Conservation (phyloP, 495 filamentous ascomycete species). For the Aspergillus biplanus region DNA sequence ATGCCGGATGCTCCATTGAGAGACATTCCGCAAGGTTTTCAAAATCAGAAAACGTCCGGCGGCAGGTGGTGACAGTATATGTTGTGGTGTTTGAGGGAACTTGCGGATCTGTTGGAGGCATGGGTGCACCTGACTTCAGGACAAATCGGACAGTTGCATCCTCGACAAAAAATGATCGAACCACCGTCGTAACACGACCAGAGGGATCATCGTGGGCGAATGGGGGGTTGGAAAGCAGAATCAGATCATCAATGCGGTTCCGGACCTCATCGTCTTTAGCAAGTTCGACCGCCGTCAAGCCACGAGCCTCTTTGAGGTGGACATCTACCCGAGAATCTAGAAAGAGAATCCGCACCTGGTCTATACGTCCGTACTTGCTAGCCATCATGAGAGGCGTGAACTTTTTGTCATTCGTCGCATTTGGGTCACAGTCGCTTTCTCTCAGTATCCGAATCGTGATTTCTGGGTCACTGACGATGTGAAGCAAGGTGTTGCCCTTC, state of each 20-base stretch:
- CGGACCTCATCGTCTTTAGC: conserved; percentile 98
- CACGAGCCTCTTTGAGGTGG: conserved; percentile 80
- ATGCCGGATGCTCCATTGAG: conserved; percentile 90
- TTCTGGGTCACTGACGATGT: conserved; percentile 86
- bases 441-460: conserved; percentile 75
- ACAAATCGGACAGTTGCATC: conserved; percentile 93
- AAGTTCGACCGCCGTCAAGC: conserved; percentile 92
- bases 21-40: conserved; percentile 87
- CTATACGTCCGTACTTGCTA: conserved; percentile 96
- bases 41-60: conserved; percentile 88
- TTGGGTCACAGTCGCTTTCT: conserved; percentile 88
- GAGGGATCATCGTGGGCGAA: conserved; percentile 58
- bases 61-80: conserved; percentile 91
- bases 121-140: conserved; percentile 81
- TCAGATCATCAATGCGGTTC: conserved; percentile 92
- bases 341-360: conserved; percentile 88
- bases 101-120: conserved; percentile 34
- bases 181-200: conserved; percentile 86
- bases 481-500: conserved; percentile 92
- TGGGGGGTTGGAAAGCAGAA: conserved; percentile 71
- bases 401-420: conserved; percentile 92
- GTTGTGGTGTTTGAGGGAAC: conserved; percentile 58
- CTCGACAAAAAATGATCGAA: conserved; percentile 97
- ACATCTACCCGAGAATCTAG: conserved; percentile 85
- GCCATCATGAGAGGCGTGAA: conserved; percentile 98